Conservation (phyloP, 352 stramenopile species). For the Globisporangium irregulare region DNA sequence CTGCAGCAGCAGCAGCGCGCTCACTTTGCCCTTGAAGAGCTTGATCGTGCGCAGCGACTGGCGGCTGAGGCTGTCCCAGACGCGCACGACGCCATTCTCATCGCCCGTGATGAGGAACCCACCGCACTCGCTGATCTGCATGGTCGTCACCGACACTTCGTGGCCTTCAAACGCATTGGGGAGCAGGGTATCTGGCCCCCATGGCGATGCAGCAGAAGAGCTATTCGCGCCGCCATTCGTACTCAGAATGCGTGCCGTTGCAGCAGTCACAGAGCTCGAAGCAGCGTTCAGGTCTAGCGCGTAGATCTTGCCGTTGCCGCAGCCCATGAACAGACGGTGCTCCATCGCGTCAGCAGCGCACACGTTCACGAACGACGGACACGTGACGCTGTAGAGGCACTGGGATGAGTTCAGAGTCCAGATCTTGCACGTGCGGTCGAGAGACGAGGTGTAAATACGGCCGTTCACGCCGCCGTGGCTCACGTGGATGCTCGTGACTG, state of each 20-base stretch:
- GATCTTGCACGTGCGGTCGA: slow-evolving; percentile 79
- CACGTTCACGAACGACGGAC: slow-evolving; percentile 62
- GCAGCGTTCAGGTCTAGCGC: slow-evolving; percentile 63
- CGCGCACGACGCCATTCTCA: slow-evolving; percentile 49
- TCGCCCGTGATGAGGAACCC: slow-evolving; percentile 63
- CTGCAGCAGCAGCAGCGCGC: slow-evolving; percentile 45
- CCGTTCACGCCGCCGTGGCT: slow-evolving; percentile 60
- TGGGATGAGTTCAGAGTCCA: slow-evolving; percentile 54
- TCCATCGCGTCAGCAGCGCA: slow-evolving; percentile 62
- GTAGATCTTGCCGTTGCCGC: slow-evolving; percentile 72
- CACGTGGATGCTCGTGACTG: slow-evolving; percentile 70
- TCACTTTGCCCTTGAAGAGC: slow-evolving; percentile 63
- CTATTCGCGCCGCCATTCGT: slow-evolving; percentile 11
- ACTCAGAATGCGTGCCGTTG: slow-evolving; percentile 48
- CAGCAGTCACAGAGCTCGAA: slow-evolving; percentile 44
- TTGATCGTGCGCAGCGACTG: slow-evolving; percentile 66
- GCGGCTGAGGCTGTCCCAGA: slow-evolving; percentile 66
- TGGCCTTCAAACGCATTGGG: slow-evolving; percentile 65
- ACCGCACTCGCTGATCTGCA: slow-evolving; percentile 58
- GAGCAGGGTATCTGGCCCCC: slow-evolving; percentile 40
- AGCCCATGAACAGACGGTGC: slow-evolving; percentile 67
- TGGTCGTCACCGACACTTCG: slow-evolving; percentile 49
- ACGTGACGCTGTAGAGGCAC: slow-evolving; percentile 67
- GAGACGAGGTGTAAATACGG: slow-evolving; percentile 70
- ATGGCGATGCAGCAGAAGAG: slow-evolving; percentile 20